Conservation (phyloP, 768 basidiomycete species). For the Serendipita indica region DNA sequence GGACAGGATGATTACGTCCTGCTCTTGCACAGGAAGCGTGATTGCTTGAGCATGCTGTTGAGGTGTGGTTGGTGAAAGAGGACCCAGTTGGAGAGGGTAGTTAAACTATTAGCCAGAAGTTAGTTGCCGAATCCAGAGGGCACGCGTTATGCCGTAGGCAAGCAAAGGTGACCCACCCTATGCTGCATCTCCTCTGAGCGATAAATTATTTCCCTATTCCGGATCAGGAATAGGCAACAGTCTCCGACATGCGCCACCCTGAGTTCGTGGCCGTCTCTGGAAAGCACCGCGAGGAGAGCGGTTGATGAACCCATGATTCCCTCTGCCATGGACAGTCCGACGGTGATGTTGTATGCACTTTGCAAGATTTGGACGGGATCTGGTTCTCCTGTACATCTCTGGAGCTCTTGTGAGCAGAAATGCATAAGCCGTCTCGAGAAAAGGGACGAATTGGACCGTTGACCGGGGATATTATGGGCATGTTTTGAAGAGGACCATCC, state of each 20-base stretch:
- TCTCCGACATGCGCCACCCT: slow-evolving; percentile 78
- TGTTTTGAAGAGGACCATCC: slow-evolving; percentile 54
- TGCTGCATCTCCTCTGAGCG: slow-evolving; percentile 91
- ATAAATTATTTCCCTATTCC: slow-evolving; percentile 56
- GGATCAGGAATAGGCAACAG: slow-evolving; percentile 75
- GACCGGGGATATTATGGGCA: slow-evolving; percentile 24
- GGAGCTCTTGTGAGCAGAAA: slow-evolving; percentile 53
- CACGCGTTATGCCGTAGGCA: slow-evolving; percentile 1
- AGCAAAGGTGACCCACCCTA: slow-evolving; percentile 32
- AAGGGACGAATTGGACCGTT: slow-evolving; percentile 32
- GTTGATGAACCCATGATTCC: slow-evolving; percentile 32
- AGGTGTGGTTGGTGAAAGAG: slow-evolving; percentile 45
- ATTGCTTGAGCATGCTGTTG: slow-evolving; percentile 49
- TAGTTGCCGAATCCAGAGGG: slow-evolving; percentile 2
- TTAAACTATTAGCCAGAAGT: slow-evolving; percentile 31
- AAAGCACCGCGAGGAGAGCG: slow-evolving; percentile 27
- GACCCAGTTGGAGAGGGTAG: slow-evolving; percentile 50
- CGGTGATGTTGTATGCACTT: slow-evolving; percentile 31
- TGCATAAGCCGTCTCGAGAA: slow-evolving; percentile 69
- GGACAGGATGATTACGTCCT: slow-evolving; percentile 69
- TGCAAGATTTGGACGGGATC: slow-evolving; percentile 32
- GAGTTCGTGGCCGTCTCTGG: slow-evolving; percentile 41
- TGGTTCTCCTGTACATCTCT: slow-evolving; percentile 13
- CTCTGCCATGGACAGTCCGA: slow-evolving; percentile 23
- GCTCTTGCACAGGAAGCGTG: slow-evolving; percentile 49